Base-by-base conservation (phyloP, 176 grass and related monocot genomes). In the Pontederia crassipes region DNA sequence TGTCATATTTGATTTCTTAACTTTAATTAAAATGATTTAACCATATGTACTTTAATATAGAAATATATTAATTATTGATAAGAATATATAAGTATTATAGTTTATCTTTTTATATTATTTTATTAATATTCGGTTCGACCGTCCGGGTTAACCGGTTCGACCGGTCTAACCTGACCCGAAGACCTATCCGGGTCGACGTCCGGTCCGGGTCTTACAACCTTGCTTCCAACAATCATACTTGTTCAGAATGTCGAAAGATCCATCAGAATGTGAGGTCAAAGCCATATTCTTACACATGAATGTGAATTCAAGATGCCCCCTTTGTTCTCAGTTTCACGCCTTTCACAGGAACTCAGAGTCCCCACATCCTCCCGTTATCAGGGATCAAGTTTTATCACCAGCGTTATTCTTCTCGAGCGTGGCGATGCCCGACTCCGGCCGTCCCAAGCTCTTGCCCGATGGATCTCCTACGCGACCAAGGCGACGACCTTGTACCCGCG, bases 191-290 rank as follows among this genome's bases (percentile, higher is more conserved):
- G n/a, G n/a, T n/a, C n/a, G n/a, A n/a, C n/a, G n/a, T n/a, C n/a
- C n/a, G n/a, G n/a, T n/a, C n/a, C n/a, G n/a, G n/a, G n/a, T n/a
- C n/a, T n/a, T n/a, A n/a, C n/a, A n/a, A n/a, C n/a, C n/a, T n/a
- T n/a, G n/a, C 79, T 92, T 92, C 93, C 87, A 98, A 87, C 93
- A 98, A 65, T 98, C 84, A 29, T 92, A 92, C 66, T 98, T 92
- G 48, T 98, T 86, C 57, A 98, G 68, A 77, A 98, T 92, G 12
- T 78, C 11, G 17, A 92, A 82, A 6, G 84, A 86, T 69, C 81
- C 93, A 66, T 75, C 69, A 26, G 18, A 27, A 3, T 40, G 32
- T 3, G 32, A 40, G 6, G 53, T 14, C 35, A 32, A 46, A 56
- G 15, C 52, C 32, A 28, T 9, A 17, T 69, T 55, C 12, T 66